Evolutionary conservation across 2,329 filamentous ascomycete genomes (phyloP), one percentile per base, ranked within the genome.

Genomic region (Nannizzia gypsea): DNA sequence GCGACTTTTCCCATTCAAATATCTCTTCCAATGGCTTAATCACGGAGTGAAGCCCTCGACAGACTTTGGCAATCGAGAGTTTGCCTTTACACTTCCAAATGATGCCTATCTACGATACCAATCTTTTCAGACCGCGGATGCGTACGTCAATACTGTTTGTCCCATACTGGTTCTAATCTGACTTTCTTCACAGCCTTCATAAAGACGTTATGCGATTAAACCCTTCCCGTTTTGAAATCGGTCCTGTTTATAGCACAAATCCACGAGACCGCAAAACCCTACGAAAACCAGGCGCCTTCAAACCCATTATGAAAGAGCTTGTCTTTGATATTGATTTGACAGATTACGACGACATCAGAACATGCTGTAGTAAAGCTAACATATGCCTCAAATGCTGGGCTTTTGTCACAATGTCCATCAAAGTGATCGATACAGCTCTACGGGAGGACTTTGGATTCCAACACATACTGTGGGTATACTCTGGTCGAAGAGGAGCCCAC

Each of bases 311-410:
- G 60, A 99, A 99, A 73, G 93, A 99, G 73, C 78, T 99, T 42
- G 96, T 96, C 67, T 97, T 99, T 73, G 93, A 99, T 86, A 97
- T 99, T 68, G 93, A 99, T 82, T 82, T 99, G 82, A 97, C 93
- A 59, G 93, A 97, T 76, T 99, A 99, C 74, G 93, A 99, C 71
- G 90, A 95, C 65, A 89, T 99, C 64, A 86, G 93, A 66, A 96
- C 91, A 28, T 99, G 93, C 76, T 99, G 93, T 72, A 85, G 86
- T 68, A 91, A 92, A 71, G 90, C 92, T 6, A 95, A 89, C 66
- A 97, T 99, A 65, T 99, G 93, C 72, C 81, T 80, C 65, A 93
- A 91, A 71, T 99, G 93, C 76, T 99, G 93, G 93, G 81, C 87
- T 56, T 99, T 97, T 73, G 95, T 96, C 67, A 96, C 89, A 24